Evolutionary conservation across 164 flowering plant genomes (phyloP), one percentile per base, ranked within the genome.

Genomic region (Aristolochia californica): DNA sequence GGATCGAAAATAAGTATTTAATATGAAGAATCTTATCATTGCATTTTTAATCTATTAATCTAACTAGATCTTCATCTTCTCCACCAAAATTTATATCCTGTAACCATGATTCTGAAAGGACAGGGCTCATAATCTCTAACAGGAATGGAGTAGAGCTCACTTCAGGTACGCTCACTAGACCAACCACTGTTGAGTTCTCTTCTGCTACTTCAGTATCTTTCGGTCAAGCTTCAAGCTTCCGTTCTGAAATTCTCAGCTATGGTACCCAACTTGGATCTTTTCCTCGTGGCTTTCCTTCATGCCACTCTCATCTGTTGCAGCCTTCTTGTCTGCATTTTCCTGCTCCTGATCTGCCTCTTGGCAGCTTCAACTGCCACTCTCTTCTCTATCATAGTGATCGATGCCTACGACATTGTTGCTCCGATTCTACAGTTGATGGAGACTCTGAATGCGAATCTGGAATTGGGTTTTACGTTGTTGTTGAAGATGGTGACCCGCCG

Each of bases 211-310:
- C 27, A n/a, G 22, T 14, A 26, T 12, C 16, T 11, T n/a, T n/a
- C n/a, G n/a, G n/a, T n/a, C n/a, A n/a, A n/a, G n/a, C n/a, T n/a
- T n/a, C n/a, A n/a, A n/a, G n/a, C n/a, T n/a, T n/a, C n/a, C 34
- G 34, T 28, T 28, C 34, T 28, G 40, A 23, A 17, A 50, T 5
- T 2, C 26, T 24, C 13, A 22, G 17, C 14, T 7, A 22, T 74
- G 74, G 56, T 62, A 22, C 78, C 79, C 20, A 68, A 75, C 53
- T 45, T 75, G 34, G 72, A 78, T 59, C 61, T 77, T 4, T 43
- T 72, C 50, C 64, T 75, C 40, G 57, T 74, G 7, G 72, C 78
- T 1, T 40, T 68, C 20, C 67, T 75, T 21, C 65, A 75, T 51
- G 77, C 72, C 53, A 56, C 75, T 23, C 43, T 73, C 65, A 59